phyloP scores from a whole-genome alignment of 2,329 filamentous ascomycete genomes.

The Emmonsia crescens region DNA sequence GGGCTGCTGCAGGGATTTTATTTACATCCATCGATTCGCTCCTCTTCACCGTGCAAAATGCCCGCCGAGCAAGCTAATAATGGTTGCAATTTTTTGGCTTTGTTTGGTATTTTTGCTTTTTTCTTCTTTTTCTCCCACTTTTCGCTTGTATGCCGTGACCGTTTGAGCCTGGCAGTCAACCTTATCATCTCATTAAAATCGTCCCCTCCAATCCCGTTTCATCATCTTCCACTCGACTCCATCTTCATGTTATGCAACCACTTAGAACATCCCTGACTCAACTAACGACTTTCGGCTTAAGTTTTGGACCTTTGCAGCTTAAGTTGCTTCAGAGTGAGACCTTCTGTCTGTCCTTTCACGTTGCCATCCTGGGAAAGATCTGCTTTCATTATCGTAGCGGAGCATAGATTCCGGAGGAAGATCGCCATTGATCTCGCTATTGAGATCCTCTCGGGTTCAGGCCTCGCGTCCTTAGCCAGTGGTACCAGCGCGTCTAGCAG shows the following conservation, averaged over 20 bases:
- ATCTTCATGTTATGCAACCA: background rate
- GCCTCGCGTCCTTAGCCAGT: background rate
- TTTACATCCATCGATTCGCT: background rate
- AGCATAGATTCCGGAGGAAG: background rate
- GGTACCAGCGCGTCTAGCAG: background rate
- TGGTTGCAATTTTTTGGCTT: background rate
- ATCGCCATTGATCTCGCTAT: background rate
- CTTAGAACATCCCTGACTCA: background rate
- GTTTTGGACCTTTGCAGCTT: background rate
- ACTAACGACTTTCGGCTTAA: background rate
- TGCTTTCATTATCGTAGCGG: background rate
- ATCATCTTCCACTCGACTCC: background rate
- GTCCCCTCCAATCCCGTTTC: background rate
- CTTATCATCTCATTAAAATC: background rate
- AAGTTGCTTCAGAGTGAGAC: background rate
- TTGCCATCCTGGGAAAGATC: background rate
- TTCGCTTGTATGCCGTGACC: background rate
- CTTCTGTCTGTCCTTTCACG: background rate
- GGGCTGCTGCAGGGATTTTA: background rate
- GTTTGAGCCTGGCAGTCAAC: constrained; percentile 5
- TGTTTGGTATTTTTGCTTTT: background rate
- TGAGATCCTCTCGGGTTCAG: background rate
- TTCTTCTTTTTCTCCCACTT: background rate
- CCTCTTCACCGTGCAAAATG: background rate
- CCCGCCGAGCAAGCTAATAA: background rate